Evolutionary conservation across 192 early-diverging fungal species (phyloP), one percentile per base, ranked within the genome.

Genomic region (Umbelopsis isabellina): DNA sequence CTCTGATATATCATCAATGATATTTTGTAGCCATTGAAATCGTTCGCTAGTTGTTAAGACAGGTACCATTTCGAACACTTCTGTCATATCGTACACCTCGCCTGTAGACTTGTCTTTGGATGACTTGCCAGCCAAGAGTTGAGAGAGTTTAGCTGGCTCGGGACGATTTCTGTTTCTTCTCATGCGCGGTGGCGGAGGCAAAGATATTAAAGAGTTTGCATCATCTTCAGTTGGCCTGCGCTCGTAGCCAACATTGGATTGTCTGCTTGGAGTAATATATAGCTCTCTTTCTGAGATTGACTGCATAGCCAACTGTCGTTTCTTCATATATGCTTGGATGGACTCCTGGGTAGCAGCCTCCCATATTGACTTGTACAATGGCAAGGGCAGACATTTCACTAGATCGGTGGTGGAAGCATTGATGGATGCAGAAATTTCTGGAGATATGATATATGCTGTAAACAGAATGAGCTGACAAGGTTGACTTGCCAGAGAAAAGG

Each of bases 401-500:
- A 46, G 47, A 41, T 74, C 55, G 16, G 68, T 51, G 12, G 61
- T 25, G 2, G 72, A 47, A 9, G 74, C 44, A 41, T 79, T 71
- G 41, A 79, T 71, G 9, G 72, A 65, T 16, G 69, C 49, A 13
- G 53, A 8, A 18, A 69, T 69, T 20, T 72, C 77, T 2, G 69
- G 52, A 0, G 77, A 46, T 23, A 52, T 65, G 18, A 79, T 46
- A 45, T 66, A 66, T 13, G 65, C 55, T 49, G 65, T 73, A 49
- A 75, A 79, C 8, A 79, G 46, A 37, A 79, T 70, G 21, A 79
- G 46, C 49, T 71, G 68, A n/a, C 69, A 75, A 45, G 77, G 55
- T 3, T 67, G 65, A 21, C 47, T 33, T 1, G 72, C 68, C 0
- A 79, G 53, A 15, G 69, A 27, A 46, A 79, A 79, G 13, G 77